Conservation (phyloP, 805 yeast species). For the Spathaspora arborariae region DNA sequence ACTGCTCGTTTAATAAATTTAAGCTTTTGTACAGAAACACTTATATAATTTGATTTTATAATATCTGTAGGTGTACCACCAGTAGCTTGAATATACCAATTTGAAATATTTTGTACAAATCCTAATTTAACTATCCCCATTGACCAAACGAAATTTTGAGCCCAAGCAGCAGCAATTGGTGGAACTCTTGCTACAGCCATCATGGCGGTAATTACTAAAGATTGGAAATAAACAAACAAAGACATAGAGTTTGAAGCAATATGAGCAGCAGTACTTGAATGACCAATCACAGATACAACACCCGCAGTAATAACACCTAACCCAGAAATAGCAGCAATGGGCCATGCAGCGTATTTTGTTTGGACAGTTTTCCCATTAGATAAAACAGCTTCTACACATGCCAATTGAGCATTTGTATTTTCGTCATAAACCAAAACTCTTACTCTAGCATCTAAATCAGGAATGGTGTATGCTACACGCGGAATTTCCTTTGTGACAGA, state of each 20-base stretch:
- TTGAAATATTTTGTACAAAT: slow-evolving; percentile 79
- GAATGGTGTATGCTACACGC: slow-evolving; percentile 80
- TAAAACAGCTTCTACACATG: slow-evolving; percentile 88
- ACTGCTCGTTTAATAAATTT: slow-evolving; percentile 22
- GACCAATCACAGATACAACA: slow-evolving; percentile 80
- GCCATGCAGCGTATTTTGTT: slow-evolving; percentile 91
- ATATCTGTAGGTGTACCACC: slow-evolving; percentile 85
- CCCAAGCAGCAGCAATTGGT: slow-evolving; percentile 98
- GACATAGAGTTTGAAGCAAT: slow-evolving; percentile 96
- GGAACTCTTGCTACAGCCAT: slow-evolving; percentile 91
- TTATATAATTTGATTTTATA: slow-evolving; percentile 59
- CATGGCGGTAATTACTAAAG: slow-evolving; percentile 88
- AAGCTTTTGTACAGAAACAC: slow-evolving; percentile 74
- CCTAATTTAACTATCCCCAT: slow-evolving; percentile 78
- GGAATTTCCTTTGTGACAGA: slow-evolving; percentile 59
- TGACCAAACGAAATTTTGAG: slow-evolving; percentile 95
- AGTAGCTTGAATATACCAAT: slow-evolving; percentile 94
- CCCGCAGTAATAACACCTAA: slow-evolving; percentile 86
- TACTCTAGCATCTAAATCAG: slow-evolving; percentile 92
- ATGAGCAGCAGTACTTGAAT: slow-evolving; percentile 90
- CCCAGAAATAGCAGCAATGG: slow-evolving; percentile 88
- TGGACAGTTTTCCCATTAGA: slow-evolving; percentile 92
- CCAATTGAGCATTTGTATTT: slow-evolving; percentile 50
- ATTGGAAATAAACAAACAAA: slow-evolving; percentile 89
- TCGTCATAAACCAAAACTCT: slow-evolving; percentile 55